Evolutionary conservation across 768 basidiomycete genomes (phyloP).

Genomic region (Hebeloma cylindrosporum): DNA sequence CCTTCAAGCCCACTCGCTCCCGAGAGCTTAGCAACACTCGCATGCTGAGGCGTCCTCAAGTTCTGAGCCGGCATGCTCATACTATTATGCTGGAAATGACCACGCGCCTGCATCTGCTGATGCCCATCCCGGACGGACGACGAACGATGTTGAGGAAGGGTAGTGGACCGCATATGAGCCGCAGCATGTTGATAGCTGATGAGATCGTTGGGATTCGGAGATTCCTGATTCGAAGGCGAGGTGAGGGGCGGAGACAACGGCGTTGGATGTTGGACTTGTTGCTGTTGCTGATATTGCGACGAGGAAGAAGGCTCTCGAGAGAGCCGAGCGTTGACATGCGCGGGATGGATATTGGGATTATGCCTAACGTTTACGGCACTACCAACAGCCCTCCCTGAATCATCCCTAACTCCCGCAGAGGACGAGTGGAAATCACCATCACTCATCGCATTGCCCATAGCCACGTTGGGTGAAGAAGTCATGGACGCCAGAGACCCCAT

Average conservation of each 20-base stretch:
- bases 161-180: constrained; percentile 45
- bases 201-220: constrained; percentile 15
- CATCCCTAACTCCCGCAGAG: constrained; percentile 11
- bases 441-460: constrained; percentile 22
- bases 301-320: constrained; percentile 20
- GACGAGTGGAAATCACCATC: constrained; percentile 41
- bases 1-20: constrained; percentile 19
- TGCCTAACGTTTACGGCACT: constrained; percentile 10
- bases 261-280: constrained; percentile 18
- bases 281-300: constrained; percentile 16
- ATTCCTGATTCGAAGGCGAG: constrained; percentile 13
- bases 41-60: constrained; percentile 34
- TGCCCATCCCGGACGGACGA: constrained; percentile 24
- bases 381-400: constrained; percentile 10
- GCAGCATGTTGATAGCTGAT: constrained; percentile 23
- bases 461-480: constrained; percentile 4
- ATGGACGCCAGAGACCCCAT: constrained; percentile 11
- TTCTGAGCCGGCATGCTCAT: constrained; percentile 42
- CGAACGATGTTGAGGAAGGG: constrained; percentile 42
- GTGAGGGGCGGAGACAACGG: constrained; percentile 17
- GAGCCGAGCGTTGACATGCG: constrained; percentile 29
- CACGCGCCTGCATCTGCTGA: constrained; percentile 21
- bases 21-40: constrained; percentile 26
- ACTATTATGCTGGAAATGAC: constrained; percentile 50
- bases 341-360: constrained; percentile 23